Conservation (phyloP, 1,284 basidiomycete genomes). For the Cerioporus squamosus region DNA sequence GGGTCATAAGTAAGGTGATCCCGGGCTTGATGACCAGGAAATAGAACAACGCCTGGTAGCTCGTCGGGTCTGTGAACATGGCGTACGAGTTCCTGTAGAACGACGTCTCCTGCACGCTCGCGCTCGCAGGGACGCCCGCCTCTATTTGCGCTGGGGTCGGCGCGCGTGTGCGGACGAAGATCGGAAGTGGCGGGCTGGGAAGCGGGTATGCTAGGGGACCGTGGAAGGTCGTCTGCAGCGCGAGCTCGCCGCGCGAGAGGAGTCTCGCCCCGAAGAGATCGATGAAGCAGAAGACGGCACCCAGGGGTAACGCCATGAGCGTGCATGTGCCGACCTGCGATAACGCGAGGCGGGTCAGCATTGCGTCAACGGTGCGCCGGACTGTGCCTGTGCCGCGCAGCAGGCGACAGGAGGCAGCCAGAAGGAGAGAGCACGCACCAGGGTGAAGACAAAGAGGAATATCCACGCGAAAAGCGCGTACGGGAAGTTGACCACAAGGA, state of each 20-base stretch:
- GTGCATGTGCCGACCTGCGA: conserved; percentile 73
- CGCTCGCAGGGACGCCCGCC: conserved; percentile 36
- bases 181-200: conserved; percentile 64
- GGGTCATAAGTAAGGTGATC: conserved; percentile 70
- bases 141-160: conserved; percentile 56
- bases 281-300: conserved; percentile 75
- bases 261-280: conserved; percentile 71
- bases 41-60: conserved; percentile 82
- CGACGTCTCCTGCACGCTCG: conserved; percentile 53
- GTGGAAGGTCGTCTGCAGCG: conserved; percentile 72
- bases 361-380: conserved; percentile 6
- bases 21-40: conserved; percentile 83
- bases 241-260: conserved; percentile 73
- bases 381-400: background rate
- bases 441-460: conserved; percentile 76
- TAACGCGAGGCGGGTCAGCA: conserved; percentile 1
- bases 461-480: conserved; percentile 74
- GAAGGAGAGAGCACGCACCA: conserved; percentile 50
- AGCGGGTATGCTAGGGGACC: conserved; percentile 60
- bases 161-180: conserved; percentile 65
- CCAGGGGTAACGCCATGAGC: conserved; percentile 75
- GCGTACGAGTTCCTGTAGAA: conserved; percentile 80
- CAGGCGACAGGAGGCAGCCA: background rate
- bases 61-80: conserved; percentile 82
- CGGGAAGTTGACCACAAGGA: conserved; percentile 74